These are phyloP conservation scores for Pisolithus thermaeus DNA, from an alignment of 1,284 basidiomycete species.

Conservation along the genomic window DNA sequence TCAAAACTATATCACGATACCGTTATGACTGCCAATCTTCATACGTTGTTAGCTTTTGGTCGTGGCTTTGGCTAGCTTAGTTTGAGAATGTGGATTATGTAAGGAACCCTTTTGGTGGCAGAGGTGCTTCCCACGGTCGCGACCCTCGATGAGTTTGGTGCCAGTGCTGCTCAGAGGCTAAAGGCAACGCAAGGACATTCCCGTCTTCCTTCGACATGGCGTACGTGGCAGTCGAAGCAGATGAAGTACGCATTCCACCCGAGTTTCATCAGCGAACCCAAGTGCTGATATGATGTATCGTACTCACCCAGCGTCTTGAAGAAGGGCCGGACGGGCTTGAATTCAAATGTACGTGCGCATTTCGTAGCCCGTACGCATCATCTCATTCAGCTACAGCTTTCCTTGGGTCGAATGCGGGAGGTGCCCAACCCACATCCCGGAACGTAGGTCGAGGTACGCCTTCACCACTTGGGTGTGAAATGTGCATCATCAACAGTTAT, in stretches of 20 bases:
- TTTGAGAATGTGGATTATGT: too few relatives aligned
- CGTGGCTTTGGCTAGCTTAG: too few relatives aligned
- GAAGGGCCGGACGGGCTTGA: conserved; percentile 60
- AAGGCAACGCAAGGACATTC: too few relatives aligned
- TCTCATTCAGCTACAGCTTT: conserved; percentile 38
- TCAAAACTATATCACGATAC: neutral
- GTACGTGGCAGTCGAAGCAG: conserved; percentile 51
- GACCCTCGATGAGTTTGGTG: too few relatives aligned
- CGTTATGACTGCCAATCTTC: neutral
- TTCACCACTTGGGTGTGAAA: neutral
- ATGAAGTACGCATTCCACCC: conserved; percentile 39
- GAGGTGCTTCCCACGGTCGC: neutral
- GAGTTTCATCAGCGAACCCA: neutral
- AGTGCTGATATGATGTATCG: neutral
- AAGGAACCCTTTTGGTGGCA: neutral
- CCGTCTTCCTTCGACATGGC: conserved; percentile 32
- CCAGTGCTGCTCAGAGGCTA: too few relatives aligned
- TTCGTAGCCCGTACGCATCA: conserved; percentile 8
- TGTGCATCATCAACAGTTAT: conserved; percentile 1
- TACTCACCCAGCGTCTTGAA: conserved; percentile 41
- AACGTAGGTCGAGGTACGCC: conserved; percentile 47
- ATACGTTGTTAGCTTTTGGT: too few relatives aligned
- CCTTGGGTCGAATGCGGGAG: conserved; percentile 36
- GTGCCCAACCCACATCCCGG: conserved; percentile 19
- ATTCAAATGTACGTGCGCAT: conserved; percentile 46